Percentiles rank a stretch among this genome's conserved stretches.
Conservation (phyloP, 2,329 filamentous ascomycete species). For the Chrysosphaeria jannelii region DNA sequence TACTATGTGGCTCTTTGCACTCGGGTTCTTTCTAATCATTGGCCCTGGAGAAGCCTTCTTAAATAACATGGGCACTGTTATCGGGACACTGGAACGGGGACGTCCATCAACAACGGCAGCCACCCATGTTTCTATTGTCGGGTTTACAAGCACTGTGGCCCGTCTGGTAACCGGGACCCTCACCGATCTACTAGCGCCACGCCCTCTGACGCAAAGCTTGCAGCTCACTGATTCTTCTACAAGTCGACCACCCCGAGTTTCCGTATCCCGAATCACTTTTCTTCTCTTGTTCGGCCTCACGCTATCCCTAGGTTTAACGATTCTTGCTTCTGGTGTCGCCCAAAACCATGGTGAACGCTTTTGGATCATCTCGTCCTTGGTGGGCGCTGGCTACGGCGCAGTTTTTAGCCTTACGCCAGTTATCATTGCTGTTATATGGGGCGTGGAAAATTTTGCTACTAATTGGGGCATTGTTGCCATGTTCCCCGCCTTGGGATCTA, state of each 20-base stretch:
- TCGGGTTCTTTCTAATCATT: constrained; percentile 75
- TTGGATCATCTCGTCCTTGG: constrained; percentile 54
- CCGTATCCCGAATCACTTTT: constrained; percentile 51
- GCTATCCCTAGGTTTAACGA: constrained; percentile 43
- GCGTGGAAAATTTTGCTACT: constrained; percentile 91
- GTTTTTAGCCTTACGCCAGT: constrained; percentile 74
- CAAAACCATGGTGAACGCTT: constrained; percentile 54
- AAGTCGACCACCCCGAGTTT: constrained; percentile 10
- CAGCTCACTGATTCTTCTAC: constrained; percentile 11
- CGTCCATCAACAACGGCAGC: constrained; percentile 27
- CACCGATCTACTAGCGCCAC: constrained; percentile 58
- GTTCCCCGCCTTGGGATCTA: constrained; percentile 63
- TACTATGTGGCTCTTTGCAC: constrained; percentile 87
- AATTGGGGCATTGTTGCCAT: constrained; percentile 94
- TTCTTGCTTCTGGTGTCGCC: constrained; percentile 45
- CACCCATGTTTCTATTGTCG: constrained; percentile 81
- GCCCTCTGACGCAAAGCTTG: constrained; percentile 25
- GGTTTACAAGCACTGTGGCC: constrained; percentile 66
- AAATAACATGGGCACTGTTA: constrained; percentile 86
- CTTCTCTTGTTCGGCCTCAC: constrained; percentile 45
- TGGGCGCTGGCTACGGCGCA: constrained; percentile 80
- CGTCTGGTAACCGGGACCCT: constrained; percentile 71
- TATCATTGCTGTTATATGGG: constrained; percentile 91
- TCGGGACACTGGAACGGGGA: constrained; percentile 44
- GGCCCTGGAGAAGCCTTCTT: constrained; percentile 94